Conservation (phyloP, 352 stramenopile genomes). For the Pythium guiyangense region DNA sequence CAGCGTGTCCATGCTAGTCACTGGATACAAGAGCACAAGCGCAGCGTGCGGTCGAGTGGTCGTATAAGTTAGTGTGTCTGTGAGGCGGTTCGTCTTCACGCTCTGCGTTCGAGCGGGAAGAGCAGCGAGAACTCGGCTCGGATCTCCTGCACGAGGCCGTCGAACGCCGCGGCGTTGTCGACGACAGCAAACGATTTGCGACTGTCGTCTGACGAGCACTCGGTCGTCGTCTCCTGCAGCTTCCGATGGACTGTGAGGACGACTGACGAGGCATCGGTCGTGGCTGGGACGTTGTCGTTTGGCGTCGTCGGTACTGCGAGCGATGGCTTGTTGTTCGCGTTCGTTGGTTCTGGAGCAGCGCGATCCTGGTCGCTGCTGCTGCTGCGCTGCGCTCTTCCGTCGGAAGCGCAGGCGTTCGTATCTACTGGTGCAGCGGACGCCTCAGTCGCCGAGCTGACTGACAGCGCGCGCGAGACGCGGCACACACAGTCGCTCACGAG, state of each 20-base stretch:
- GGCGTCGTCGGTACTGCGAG: neutral
- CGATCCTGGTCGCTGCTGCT: neutral
- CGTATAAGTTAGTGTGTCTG: neutral
- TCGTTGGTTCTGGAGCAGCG: neutral
- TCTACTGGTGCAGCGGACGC: too few species aligned
- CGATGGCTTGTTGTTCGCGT: neutral
- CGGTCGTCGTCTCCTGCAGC: constrained; percentile 2
- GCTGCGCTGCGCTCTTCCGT: constrained; percentile 8
- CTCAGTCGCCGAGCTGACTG: neutral
- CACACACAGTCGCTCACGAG: constrained; percentile 7
- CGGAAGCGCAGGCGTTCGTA: constrained; percentile 2
- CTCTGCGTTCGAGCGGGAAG: constrained; percentile 6
- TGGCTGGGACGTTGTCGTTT: neutral
- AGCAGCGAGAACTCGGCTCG: constrained; percentile 12
- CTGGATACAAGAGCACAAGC: too few species aligned
- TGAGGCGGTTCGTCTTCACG: neutral
- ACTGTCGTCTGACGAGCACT: neutral
- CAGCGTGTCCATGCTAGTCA: too few species aligned
- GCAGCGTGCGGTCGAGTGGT: too few species aligned
- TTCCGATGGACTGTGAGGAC: constrained; percentile 14
- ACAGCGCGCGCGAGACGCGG: neutral
- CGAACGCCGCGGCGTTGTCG: constrained; percentile 3
- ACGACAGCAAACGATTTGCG: neutral
- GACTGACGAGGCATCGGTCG: neutral
- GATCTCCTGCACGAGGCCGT: constrained; percentile 14